Percentiles rank a stretch among this genome's conserved stretches.
Conservation (phyloP, 192 early-diverging fungal genomes). For the Backusella macrospora region DNA sequence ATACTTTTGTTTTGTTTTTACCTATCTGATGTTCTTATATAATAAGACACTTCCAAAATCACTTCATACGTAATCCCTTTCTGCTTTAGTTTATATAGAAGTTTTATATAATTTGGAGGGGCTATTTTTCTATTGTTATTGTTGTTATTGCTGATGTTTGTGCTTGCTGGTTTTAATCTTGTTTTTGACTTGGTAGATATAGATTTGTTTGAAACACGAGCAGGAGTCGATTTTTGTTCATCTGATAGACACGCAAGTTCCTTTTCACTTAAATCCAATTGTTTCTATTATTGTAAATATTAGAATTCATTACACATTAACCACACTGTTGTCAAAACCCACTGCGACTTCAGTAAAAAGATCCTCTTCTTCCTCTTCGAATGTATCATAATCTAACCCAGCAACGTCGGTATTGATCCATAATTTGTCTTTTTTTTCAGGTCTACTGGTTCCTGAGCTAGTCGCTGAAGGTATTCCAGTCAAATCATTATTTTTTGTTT, state of each 20-base stretch:
- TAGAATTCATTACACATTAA: neutral
- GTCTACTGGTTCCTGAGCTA: neutral
- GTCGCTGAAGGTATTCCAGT: neutral
- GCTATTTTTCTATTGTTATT: slow-evolving; percentile 12
- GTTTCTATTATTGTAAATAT: slow-evolving; percentile 2
- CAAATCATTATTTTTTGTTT: neutral
- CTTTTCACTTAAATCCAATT: slow-evolving; percentile 16
- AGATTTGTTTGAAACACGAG: slow-evolving; percentile 19
- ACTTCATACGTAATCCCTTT: slow-evolving; percentile 18
- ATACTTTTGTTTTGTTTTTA: neutral
- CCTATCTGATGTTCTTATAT: slow-evolving; percentile 23
- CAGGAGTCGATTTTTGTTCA: slow-evolving; percentile 8
- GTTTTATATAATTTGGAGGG: slow-evolving; percentile 19
- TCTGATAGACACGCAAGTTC: slow-evolving; percentile 1
- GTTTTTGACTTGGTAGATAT: neutral
- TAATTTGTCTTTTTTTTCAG: neutral
- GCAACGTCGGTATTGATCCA: slow-evolving; percentile 14
- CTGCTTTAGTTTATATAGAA: slow-evolving; percentile 20
- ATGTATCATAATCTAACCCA: neutral
- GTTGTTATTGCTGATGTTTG: neutral
- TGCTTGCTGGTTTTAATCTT: neutral
- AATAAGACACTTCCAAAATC: slow-evolving; percentile 21
- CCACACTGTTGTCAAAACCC: neutral
- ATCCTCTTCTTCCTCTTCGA: slow-evolving; percentile 7
- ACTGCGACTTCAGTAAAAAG: slow-evolving; percentile 16